Conservation (phyloP, 2,329 filamentous ascomycete species). For the Pestalotiopsis sp. region DNA sequence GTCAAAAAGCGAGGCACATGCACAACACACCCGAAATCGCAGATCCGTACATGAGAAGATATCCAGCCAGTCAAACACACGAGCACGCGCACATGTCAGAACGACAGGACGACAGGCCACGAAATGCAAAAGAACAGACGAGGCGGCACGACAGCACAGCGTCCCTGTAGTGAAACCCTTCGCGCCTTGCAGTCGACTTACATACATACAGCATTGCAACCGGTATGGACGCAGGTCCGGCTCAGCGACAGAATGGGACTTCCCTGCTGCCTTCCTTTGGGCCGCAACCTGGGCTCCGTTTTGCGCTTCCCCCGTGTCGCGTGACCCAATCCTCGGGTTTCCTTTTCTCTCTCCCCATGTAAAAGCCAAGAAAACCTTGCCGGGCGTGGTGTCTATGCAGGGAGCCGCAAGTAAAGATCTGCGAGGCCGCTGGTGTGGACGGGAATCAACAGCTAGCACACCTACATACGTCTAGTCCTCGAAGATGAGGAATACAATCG, state of each 20-base stretch:
- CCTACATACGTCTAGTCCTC: background rate
- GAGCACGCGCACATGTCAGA: background rate
- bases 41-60: background rate
- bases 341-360: background rate
- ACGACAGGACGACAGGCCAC: background rate
- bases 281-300: background rate
- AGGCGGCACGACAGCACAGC: background rate
- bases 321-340: background rate
- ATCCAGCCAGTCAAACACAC: background rate
- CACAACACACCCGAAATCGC: background rate
- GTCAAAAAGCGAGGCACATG: background rate
- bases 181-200: background rate
- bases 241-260: background rate
- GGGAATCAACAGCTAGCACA: background rate
- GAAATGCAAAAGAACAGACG: too few species aligned
- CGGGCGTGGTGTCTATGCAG: background rate
- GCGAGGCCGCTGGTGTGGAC: background rate
- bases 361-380: background rate
- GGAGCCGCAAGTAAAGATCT: background rate
- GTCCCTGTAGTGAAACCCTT: background rate
- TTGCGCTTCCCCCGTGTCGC: background rate
- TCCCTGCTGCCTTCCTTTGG: background rate
- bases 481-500: background rate
- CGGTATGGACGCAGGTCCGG: background rate
- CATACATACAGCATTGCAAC: background rate